These are phyloP conservation scores for Ananas comosus DNA, from an alignment of 176 grass and related monocot species.

Conservation along the genomic window DNA sequence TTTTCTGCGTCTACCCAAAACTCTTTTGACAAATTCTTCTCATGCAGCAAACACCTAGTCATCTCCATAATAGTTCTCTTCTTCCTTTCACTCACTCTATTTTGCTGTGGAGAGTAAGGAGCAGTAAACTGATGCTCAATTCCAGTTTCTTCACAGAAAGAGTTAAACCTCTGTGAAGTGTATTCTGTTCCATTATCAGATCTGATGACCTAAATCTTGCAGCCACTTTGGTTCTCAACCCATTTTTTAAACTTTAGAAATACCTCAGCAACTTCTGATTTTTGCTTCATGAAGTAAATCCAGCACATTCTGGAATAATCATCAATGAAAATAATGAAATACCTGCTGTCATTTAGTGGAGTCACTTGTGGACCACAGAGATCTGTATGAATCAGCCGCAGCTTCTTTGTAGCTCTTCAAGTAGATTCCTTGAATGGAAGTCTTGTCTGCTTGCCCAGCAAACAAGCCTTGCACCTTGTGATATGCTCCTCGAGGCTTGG, in stretches of 20 bases:
- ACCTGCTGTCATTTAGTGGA: neutral
- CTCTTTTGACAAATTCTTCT: neutral
- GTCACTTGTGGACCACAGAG: neutral
- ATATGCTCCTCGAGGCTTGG: neutral
- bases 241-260: neutral
- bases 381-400: neutral
- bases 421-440: neutral
- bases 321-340: neutral
- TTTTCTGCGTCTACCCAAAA: neutral
- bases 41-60: neutral
- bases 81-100: neutral
- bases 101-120: slow-evolving; percentile 7
- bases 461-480: neutral
- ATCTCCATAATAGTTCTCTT: neutral
- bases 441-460: neutral
- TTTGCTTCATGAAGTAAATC: neutral
- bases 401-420: neutral
- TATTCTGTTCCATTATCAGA: neutral
- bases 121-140: neutral
- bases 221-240: neutral
- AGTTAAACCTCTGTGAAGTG: neutral
- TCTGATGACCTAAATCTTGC: neutral
- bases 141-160: neutral
- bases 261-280: neutral
- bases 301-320: neutral